Conservation (phyloP, 805 yeast genomes). For the Martiniozyma abietophila region DNA sequence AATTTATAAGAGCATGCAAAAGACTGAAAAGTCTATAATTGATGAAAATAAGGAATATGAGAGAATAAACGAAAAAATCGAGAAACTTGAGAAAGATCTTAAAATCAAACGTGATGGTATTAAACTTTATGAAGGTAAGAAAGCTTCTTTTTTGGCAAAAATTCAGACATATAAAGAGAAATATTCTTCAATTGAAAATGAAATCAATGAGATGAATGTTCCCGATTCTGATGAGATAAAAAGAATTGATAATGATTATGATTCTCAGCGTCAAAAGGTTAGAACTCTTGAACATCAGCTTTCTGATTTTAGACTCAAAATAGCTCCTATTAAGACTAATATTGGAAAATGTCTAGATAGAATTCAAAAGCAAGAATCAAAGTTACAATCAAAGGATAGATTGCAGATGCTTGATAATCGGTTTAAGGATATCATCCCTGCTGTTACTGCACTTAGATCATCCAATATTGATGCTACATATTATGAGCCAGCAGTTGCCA, state of each 20-base stretch:
- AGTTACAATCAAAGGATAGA: conserved; percentile 39
- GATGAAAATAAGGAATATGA: background rate
- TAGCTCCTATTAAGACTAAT: conserved; percentile 7
- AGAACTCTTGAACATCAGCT: too few relatives aligned
- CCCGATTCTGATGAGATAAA: conserved; percentile 16
- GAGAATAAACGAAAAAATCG: conserved; percentile 8
- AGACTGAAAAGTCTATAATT: background rate
- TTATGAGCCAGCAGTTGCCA: conserved; percentile 67
- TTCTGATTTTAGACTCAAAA: conserved; percentile 13
- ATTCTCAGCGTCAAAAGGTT: too few relatives aligned
- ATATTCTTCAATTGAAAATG: conserved; percentile 9
- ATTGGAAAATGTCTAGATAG: conserved; percentile 14
- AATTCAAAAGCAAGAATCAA: conserved; percentile 13
- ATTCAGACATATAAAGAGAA: conserved; percentile 22
- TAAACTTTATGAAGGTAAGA: conserved; percentile 25
- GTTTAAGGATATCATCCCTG: conserved; percentile 23
- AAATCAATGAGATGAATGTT: conserved; percentile 10
- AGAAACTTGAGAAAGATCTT: conserved; percentile 19
- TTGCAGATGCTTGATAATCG: conserved; percentile 34
- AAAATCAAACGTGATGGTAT: conserved; percentile 26
- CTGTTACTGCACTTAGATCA: conserved; percentile 32
- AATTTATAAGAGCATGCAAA: conserved; percentile 5
- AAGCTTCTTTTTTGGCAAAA: conserved; percentile 29
- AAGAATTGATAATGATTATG: too few relatives aligned
- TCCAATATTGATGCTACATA: conserved; percentile 22